Percentiles rank a stretch among this genome's conserved stretches.
These are phyloP conservation scores for Closterium sp. DNA, from an alignment of 139 green algal genomes.

Conservation along the genomic window DNA sequence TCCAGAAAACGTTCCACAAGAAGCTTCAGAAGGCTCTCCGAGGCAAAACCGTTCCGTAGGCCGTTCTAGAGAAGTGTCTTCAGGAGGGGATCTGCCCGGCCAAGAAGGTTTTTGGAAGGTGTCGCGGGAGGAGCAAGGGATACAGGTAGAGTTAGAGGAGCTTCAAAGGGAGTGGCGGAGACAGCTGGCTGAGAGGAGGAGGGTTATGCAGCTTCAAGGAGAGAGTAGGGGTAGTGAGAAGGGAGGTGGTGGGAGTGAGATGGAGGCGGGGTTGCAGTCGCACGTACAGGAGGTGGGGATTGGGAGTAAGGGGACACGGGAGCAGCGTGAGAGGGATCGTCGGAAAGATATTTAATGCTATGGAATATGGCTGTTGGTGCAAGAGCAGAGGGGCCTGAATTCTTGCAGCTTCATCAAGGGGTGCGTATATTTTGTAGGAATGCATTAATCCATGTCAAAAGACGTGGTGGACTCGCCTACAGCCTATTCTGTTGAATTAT, in stretches of 20 bases:
- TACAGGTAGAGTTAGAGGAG: neutral
- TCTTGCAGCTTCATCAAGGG: too few relatives aligned
- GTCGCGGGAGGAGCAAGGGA: neutral
- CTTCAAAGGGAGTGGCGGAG: neutral
- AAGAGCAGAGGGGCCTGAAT: too few relatives aligned
- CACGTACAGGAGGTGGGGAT: neutral
- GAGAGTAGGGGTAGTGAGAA: neutral
- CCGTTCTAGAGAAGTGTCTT: neutral
- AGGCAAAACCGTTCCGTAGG: neutral
- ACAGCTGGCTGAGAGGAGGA: neutral
- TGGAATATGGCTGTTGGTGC: too few relatives aligned
- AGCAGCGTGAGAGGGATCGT: neutral
- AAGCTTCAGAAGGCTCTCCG: neutral
- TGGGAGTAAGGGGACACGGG: neutral
- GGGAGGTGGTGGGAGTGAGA: neutral
- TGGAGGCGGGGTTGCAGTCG: neutral
- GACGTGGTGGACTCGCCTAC: too few relatives aligned
- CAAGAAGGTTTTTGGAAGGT: neutral
- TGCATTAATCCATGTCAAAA: too few relatives aligned
- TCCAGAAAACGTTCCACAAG: neutral
- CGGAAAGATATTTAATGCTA: too few relatives aligned
- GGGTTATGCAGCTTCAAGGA: neutral
- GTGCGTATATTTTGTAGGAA: too few relatives aligned
- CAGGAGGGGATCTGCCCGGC: neutral
- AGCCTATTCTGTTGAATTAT: too few relatives aligned